Conservation (phyloP, 179 eudicot genomes). For the Vitellaria paradoxa region DNA sequence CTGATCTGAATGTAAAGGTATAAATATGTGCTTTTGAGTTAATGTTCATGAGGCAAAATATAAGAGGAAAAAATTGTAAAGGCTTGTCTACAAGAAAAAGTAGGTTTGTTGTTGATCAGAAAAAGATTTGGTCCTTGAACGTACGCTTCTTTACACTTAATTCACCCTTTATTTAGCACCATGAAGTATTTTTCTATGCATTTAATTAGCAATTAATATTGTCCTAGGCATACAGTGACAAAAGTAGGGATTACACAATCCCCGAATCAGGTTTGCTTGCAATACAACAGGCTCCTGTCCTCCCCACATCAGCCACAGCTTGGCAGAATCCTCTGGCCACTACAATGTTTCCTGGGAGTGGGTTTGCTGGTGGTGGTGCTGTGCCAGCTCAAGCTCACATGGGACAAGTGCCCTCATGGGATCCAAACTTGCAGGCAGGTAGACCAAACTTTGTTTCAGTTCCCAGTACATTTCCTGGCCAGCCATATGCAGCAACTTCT, state of each 20-base stretch:
- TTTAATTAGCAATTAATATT: not conserved
- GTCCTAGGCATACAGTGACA: conserved; percentile 58
- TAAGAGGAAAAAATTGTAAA: not conserved
- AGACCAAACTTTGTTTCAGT: conserved; percentile 35
- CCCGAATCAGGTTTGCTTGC: conserved; percentile 28
- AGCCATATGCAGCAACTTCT: conserved; percentile 28
- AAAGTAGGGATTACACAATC: conserved; percentile 63
- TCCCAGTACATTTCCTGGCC: conserved; percentile 39
- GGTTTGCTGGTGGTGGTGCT: conserved; percentile 17
- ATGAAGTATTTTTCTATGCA: not conserved
- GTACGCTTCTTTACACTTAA: conserved; percentile 32
- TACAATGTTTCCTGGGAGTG: conserved; percentile 28
- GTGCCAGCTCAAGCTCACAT: not conserved
- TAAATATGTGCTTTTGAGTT: conserved; percentile 32
- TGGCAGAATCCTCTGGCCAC: conserved; percentile 47
- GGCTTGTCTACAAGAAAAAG: not conserved
- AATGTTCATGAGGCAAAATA: conserved; percentile 8
- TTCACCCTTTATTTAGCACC: not conserved
- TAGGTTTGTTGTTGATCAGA: conserved; percentile 3
- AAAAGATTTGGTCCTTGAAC: conserved; percentile 16
- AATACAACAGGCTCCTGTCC: conserved; percentile 31
- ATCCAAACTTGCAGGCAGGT: conserved; percentile 32
- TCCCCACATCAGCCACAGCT: conserved; percentile 31
- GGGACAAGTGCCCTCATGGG: conserved; percentile 34
- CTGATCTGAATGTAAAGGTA: conserved; percentile 88